Evolutionary conservation across 352 stramenopile genomes (phyloP).

Genomic region (Pythium volutum): DNA sequence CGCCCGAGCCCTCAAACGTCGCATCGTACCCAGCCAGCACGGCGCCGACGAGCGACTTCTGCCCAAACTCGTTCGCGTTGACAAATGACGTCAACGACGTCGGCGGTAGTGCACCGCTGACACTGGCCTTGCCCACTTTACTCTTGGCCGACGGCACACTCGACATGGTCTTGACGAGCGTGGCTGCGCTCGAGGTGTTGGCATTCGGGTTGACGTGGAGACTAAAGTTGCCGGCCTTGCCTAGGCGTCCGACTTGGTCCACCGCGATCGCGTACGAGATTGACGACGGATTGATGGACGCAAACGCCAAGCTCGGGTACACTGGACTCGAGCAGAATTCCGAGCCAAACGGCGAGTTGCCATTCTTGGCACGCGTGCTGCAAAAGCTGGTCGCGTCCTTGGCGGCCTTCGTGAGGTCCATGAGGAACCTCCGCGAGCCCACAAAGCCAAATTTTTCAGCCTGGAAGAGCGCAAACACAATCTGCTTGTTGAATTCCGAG

Average conservation of each 20-base stretch:
- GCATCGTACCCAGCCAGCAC: constrained; percentile 71
- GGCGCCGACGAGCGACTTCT: constrained; percentile 51
- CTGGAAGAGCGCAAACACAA: constrained; percentile 83
- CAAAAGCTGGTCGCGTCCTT: constrained; percentile 51
- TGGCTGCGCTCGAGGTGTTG: constrained; percentile 29
- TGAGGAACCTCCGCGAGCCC: constrained; percentile 72
- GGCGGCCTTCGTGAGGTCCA: constrained; percentile 54
- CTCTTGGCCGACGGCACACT: constrained; percentile 43
- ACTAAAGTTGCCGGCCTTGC: constrained; percentile 52
- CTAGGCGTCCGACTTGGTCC: constrained; percentile 67
- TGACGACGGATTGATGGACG: constrained; percentile 44
- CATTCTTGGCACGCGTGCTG: constrained; percentile 36
- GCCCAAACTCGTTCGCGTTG: constrained; percentile 65
- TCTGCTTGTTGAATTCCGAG: constrained; percentile 58
- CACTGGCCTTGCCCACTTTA: constrained; percentile 33
- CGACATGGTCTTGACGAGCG: constrained; percentile 49
- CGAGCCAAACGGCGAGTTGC: constrained; percentile 49
- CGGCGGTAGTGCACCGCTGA: constrained; percentile 44
- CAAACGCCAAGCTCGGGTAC: constrained; percentile 60
- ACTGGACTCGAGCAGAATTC: constrained; percentile 72
- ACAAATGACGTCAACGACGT: constrained; percentile 71
- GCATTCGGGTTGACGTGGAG: constrained; percentile 68
- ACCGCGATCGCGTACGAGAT: constrained; percentile 75
- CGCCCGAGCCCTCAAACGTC: constrained; percentile 37
- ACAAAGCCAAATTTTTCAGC: constrained; percentile 82